Evolutionary conservation across 768 basidiomycete genomes (phyloP), one percentile per base, ranked within the genome.

Genomic region (Plicaturopsis crispa): DNA sequence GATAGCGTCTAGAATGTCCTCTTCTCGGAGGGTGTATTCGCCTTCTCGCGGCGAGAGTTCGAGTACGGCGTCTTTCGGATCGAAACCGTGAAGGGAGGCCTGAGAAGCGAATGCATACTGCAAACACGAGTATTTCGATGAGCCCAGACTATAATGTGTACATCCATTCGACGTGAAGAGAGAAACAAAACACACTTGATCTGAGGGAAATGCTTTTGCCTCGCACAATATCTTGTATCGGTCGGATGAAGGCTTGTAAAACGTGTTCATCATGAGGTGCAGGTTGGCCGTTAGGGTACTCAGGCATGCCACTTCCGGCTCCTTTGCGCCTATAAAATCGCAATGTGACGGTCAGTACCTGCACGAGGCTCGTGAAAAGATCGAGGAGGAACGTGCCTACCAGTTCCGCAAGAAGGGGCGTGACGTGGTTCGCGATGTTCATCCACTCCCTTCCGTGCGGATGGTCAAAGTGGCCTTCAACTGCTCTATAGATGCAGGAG

Each of bases 91-190:
- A 24, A 84, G 66, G 36, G 65, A 57, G 24, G 75, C 86, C 65
- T 98, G 96, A n/a, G 94, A 96, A 40, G 84, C 75, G 55, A 98
- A 89, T 23, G 94, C 96, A 60, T 98, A 98, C 93, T 98, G 54
- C 31, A 36, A 41, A 41, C 28, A 2, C 3, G 23, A 13, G 30
- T 26, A 20, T 18, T 19, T 40, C 20, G 30, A n/a, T 3, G 2
- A 24, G 4, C 12, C n/a, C 22, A 24, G 31, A 31, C 32, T 22
- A 21, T 21, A 5, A 19, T 34, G 35, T 10, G 8, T 21, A 18
- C 4, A 36, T 12, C 12, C 8, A 24, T 21, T 13, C 18, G 45
- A 38, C 49, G 39, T 37, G 21, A 21, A 32, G 13, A 42, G 8
- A 30, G 36, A 24, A 24, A 37, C 36, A 43, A 37, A 30, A 56